phyloP scores from a whole-genome alignment of 129 eudicot species.

The Saussurea involucrata region DNA sequence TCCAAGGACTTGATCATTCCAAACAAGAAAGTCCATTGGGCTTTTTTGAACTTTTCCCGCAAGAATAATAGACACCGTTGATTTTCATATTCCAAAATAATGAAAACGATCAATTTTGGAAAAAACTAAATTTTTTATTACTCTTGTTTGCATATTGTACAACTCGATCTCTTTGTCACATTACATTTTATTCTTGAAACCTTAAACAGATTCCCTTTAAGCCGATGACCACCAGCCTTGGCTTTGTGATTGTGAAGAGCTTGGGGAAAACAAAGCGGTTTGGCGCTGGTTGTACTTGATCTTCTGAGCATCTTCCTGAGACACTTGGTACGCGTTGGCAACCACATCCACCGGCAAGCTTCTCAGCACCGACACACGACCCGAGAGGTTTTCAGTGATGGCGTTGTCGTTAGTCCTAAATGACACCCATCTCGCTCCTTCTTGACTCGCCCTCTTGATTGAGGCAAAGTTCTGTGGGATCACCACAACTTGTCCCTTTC shows the following conservation, averaged over 20 bases:
- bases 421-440: slow-evolving; percentile 57
- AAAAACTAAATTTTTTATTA: background rate
- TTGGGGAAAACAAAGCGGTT: slow-evolving; percentile 1
- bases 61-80: too few relatives aligned
- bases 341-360: slow-evolving; percentile 57
- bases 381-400: slow-evolving; percentile 52
- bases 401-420: slow-evolving; percentile 75
- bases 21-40: too few relatives aligned
- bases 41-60: too few relatives aligned
- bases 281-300: slow-evolving; percentile 10
- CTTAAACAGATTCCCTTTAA: background rate
- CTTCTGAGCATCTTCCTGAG: slow-evolving; percentile 46
- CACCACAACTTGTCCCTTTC: slow-evolving; percentile 54
- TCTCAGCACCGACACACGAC: slow-evolving; percentile 56
- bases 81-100: too few relatives aligned
- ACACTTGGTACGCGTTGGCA: slow-evolving; percentile 47
- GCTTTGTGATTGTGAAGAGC: background rate
- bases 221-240: slow-evolving; percentile 4
- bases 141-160: background rate
- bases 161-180: background rate
- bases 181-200: background rate
- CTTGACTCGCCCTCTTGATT: slow-evolving; percentile 51
- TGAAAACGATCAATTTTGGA: too few relatives aligned
- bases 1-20: too few relatives aligned
- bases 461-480: slow-evolving; percentile 64